Evolutionary conservation across 495 filamentous ascomycete genomes (phyloP), one percentile per base, ranked within the genome.

Genomic region (Xylaria curta): DNA sequence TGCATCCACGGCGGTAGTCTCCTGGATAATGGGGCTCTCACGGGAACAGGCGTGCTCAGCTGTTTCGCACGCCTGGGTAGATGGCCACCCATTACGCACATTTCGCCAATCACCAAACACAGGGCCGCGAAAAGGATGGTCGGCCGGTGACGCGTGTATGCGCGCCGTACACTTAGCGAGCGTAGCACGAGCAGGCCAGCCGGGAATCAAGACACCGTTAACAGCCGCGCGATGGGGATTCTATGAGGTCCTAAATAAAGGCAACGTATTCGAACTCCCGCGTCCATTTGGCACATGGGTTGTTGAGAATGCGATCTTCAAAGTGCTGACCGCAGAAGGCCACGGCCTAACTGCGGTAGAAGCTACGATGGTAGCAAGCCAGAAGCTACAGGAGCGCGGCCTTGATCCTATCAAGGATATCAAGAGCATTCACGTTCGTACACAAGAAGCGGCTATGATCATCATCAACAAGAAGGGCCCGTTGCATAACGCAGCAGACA

Each of bases 61-160:
- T 0, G 51, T 85, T 19, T 84, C 81, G 0, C 81, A 86, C 54
- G 80, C 76, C 21, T 85, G 79, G 78, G 73, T 79, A 47, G 84
- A 87, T 51, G 81, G 78, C 10, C 76, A 79, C 13, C 82, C 83
- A 0, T 75, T 77, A 0, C 79, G 82, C 4, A 72, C 78, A 3
- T 86, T 79, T 61, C 79, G 84, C 1, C 71, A 74, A 6, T 74
- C 66, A 1, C 62, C 73, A 6, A 85, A 85, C 53, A 80, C 84
- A 0, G 78, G 76, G 12, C 79, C 82, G 9, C 78, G 82, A 0
- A 86, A 86, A 68, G 85, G 84, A 0, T 86, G 85, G 85, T 84
- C 83, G 0, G 83, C 81, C 1, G 85, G 80, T 1, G 81, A 85
- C 73, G 84, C 85, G 1, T 79, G 77, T 21, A 81, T 80, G 73